Conservation (phyloP, 148 eudicot genomes). For the Dysphania ambrosioides region DNA sequence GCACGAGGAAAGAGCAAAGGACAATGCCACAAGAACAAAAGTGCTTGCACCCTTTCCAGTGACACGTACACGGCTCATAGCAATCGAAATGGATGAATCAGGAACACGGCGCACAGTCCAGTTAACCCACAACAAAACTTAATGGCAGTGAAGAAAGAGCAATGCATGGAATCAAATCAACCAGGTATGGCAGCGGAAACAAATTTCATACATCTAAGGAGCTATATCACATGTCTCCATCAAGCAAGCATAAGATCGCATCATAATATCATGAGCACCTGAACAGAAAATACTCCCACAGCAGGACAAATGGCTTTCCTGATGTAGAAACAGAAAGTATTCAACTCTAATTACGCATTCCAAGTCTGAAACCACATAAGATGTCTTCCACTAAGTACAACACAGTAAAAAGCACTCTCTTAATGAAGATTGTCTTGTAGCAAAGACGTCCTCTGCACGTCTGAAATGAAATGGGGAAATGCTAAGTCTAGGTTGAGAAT, state of each 20-base stretch:
- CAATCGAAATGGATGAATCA: conserved; percentile 20
- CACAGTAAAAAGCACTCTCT: conserved; percentile 27
- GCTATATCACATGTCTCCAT: conserved; percentile 46
- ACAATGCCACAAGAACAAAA: conserved; percentile 25
- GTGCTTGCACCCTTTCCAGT: conserved; percentile 23
- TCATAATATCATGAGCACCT: conserved; percentile 46
- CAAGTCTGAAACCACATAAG: conserved; percentile 52
- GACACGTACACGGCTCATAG: conserved; percentile 17
- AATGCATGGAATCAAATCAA: conserved; percentile 43
- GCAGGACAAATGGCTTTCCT: conserved; percentile 33
- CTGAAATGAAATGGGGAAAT: conserved; percentile 37
- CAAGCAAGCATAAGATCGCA: conserved; percentile 60
- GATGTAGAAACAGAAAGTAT: conserved; percentile 39
- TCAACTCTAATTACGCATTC: conserved; percentile 47
- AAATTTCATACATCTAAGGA: conserved; percentile 42
- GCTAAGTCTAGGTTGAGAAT: conserved; percentile 4
- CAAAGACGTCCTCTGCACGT: conserved; percentile 25
- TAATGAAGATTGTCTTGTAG: conserved; percentile 17
- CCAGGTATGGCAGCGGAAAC: conserved; percentile 43
- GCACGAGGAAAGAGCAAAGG: conserved; percentile 27
- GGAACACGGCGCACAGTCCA: conserved; percentile 16
- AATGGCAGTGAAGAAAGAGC: conserved; percentile 26
- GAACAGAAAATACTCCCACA: conserved; percentile 37
- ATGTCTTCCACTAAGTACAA: conserved; percentile 39
- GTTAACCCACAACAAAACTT: conserved; percentile 23